Evolutionary conservation across 192 early-diverging fungal genomes (phyloP).

Genomic region (Coemansia sp.): DNA sequence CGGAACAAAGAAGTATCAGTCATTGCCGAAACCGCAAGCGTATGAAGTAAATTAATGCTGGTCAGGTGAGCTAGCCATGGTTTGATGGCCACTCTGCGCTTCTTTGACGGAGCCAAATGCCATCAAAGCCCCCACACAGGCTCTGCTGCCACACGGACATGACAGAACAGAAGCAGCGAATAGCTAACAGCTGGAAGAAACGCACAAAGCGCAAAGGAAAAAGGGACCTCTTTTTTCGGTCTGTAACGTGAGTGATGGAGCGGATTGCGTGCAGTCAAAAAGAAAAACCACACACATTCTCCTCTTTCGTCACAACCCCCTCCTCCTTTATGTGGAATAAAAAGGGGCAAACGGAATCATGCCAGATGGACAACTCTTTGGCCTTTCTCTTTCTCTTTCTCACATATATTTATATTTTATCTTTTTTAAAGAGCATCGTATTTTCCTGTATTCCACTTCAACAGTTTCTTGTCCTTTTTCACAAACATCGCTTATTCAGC

Average conservation of each 20-base stretch:
- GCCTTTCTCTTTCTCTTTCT: neutral
- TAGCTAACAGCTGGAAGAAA: no score
- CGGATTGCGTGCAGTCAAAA: no score
- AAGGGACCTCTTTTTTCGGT: no score
- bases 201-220: no score
- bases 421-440: neutral
- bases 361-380: neutral
- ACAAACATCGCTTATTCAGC: neutral
- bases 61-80: constrained; percentile 1
- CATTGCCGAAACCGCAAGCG: neutral
- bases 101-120: no score
- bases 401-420: neutral
- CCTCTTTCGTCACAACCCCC: no score
- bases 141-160: no score
- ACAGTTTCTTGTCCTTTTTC: neutral
- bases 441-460: neutral
- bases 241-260: no score
- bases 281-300: no score
- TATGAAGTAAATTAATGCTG: constrained; percentile 1
- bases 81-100: neutral
- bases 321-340: no score
- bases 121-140: no score
- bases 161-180: no score
- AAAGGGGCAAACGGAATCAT: neutral
- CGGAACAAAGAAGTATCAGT: neutral